Evolutionary conservation across 352 stramenopile genomes (phyloP).

Genomic region (Globisporangium viniferum): DNA sequence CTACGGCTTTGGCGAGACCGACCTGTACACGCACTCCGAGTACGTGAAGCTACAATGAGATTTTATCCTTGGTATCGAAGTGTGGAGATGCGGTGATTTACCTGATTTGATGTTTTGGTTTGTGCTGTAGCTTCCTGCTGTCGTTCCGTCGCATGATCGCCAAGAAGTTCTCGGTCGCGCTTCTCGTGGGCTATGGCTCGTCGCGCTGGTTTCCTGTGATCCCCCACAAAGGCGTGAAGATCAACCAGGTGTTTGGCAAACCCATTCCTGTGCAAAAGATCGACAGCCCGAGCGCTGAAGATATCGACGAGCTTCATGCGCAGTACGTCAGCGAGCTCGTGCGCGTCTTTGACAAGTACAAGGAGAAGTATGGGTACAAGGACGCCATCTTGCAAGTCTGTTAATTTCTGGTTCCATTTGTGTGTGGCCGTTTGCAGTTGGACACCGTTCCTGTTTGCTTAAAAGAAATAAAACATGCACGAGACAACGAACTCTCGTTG

Average conservation of each 20-base stretch:
- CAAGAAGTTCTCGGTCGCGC: constrained; percentile 59
- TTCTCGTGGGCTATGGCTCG: constrained; percentile 56
- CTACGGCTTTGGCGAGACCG: constrained; percentile 82
- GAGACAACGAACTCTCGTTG: neutral
- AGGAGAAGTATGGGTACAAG: constrained; percentile 64
- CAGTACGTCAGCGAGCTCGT: constrained; percentile 67
- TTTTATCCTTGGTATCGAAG: no score
- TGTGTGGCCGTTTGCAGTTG: neutral
- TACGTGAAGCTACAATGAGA: constrained; percentile 14
- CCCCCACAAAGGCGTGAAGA: constrained; percentile 48
- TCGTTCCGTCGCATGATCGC: constrained; percentile 68
- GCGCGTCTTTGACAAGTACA: constrained; percentile 84
- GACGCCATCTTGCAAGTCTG: constrained; percentile 52
- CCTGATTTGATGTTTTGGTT: constrained; percentile 1
- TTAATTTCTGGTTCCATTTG: constrained; percentile 23
- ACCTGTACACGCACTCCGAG: constrained; percentile 80
- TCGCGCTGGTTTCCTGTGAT: constrained; percentile 58
- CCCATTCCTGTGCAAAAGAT: constrained; percentile 65
- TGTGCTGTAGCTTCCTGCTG: constrained; percentile 43
- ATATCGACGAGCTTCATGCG: constrained; percentile 66
- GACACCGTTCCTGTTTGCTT: neutral
- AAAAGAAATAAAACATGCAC: constrained; percentile 3
- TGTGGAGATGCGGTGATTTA: no score
- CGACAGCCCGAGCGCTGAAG: constrained; percentile 48
- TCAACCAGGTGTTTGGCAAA: constrained; percentile 77